phyloP scores from a whole-genome alignment of 768 basidiomycete species.

The Coprinopsis cinerea region DNA sequence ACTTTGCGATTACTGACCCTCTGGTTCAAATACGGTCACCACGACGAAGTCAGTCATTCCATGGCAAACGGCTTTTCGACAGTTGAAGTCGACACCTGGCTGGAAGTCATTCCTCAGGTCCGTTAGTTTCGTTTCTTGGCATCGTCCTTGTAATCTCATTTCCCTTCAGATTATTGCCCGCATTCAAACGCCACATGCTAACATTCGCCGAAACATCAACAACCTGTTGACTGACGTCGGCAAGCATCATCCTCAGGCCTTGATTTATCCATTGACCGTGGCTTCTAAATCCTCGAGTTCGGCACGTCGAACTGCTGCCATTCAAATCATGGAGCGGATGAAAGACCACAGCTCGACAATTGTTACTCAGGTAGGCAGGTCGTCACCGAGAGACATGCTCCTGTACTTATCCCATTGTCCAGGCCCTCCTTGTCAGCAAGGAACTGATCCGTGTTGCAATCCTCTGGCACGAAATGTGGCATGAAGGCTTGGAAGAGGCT shows the following conservation, averaged over 20 bases:
- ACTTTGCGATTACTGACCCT: conserved; percentile 87
- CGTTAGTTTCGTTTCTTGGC: conserved; percentile 26
- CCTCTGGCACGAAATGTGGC: conserved; percentile 98
- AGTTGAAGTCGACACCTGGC: conserved; percentile 96
- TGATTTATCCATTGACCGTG: conserved; percentile 93
- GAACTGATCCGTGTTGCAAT: conserved; percentile 97
- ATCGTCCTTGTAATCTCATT: background rate
- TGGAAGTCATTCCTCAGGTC: conserved; percentile 98
- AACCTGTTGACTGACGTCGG: conserved; percentile 87
- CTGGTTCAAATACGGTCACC: conserved; percentile 96
- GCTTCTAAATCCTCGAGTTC: conserved; percentile 92
- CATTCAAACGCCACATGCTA: conserved; percentile 88
- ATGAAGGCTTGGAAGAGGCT: conserved; percentile 96
- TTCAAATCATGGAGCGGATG: conserved; percentile 88
- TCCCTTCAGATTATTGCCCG: conserved; percentile 84
- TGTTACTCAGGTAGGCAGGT: conserved; percentile 67
- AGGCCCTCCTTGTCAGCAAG: conserved; percentile 61
- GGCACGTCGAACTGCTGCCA: conserved; percentile 75
- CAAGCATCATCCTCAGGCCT: conserved; percentile 93
- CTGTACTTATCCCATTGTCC: background rate
- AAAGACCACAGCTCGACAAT: conserved; percentile 82
- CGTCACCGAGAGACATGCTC: background rate
- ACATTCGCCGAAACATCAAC: conserved; percentile 86
- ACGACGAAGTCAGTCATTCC: conserved; percentile 84
- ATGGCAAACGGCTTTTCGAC: conserved; percentile 82